Percentiles rank a stretch among this genome's conserved stretches.
Evolutionary conservation across 2,329 filamentous ascomycete species (phyloP).

Genomic region (Triangularia verruculosa): DNA sequence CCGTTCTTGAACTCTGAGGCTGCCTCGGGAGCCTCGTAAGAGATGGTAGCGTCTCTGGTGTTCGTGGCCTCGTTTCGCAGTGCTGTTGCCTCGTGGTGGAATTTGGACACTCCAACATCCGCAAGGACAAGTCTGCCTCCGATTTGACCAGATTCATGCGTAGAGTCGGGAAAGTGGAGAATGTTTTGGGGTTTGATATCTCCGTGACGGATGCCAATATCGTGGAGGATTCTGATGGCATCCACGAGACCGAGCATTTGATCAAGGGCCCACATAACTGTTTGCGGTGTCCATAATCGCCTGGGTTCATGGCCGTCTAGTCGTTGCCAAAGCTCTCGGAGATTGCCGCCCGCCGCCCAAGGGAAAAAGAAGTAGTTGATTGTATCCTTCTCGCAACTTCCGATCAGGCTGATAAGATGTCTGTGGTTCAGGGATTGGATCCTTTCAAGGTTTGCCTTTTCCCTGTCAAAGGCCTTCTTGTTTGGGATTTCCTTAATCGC

Average conservation of each 20-base stretch:
- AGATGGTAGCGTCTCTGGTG: constrained; percentile 8
- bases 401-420: constrained; percentile 3
- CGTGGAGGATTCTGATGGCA: constrained; percentile 8
- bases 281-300: background rate
- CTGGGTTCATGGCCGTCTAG: background rate
- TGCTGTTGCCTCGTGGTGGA: background rate
- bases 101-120: background rate
- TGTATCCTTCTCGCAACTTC: background rate
- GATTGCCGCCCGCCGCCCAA: constrained; percentile 16
- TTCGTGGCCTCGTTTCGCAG: background rate
- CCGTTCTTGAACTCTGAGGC: constrained; percentile 14
- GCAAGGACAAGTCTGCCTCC: background rate
- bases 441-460: background rate
- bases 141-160: too few species aligned
- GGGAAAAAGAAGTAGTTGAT: constrained; percentile 15
- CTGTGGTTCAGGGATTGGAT: background rate
- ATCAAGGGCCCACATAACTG: background rate
- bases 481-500: background rate
- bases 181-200: constrained; percentile 6
- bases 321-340: constrained; percentile 8
- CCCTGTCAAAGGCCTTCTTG: background rate
- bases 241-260: constrained; percentile 7
- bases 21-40: constrained; percentile 6
- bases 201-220: background rate
- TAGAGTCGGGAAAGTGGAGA: background rate